Base-by-base conservation (phyloP, 2,329 filamentous ascomycete genomes). In the Nemania sp. region DNA sequence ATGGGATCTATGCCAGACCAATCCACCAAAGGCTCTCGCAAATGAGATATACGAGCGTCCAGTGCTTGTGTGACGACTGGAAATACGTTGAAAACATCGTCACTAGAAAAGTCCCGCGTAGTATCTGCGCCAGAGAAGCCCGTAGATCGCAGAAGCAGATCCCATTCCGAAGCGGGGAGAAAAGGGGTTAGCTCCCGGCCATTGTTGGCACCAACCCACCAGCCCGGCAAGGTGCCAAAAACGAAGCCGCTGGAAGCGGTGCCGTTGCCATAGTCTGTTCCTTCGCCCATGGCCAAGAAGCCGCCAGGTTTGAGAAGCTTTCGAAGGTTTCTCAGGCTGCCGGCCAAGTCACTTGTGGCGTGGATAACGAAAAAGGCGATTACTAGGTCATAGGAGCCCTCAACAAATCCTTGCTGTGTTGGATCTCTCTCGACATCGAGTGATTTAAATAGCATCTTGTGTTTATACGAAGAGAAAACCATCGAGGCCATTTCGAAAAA, bases 151-250 rank as follows among this genome's bases (percentile, higher is more conserved):
- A 71, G 57, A 5, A 62, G 15, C 3, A 47, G 22, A 44, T 68
- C 59, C 69, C 68, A 72, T 39, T 61, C 15, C 6, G 33, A 11
- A 43, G 31, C 9, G 9, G 24, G 58, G 23, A 61, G 49, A 39
- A 46, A 22, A 3, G 68, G 66, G 3, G 42, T 42, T 19, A 51
- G 49, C 19, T 34, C 52, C 2, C 71, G 62, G 19, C 67, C 63
- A 19, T 64, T 41, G 45, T 50, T 70, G 59, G 22, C 59, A 6
- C 67, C 66, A 3, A 65, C 40, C 72, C 71, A 75, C 73, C 71
- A 76, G 0, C 72, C 73, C 8, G 70, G 65, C 0, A 76, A 53
- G 3, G 63, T 53, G 1, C 70, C 70, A 11, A 39, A 28, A 1
- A 50, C 5, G 5, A 28, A 15, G 9, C 40, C 49, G 15, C 24